These are phyloP conservation scores for Cytospora leucostoma DNA, from an alignment of 2,329 filamentous ascomycete genomes.

Conservation along the genomic window DNA sequence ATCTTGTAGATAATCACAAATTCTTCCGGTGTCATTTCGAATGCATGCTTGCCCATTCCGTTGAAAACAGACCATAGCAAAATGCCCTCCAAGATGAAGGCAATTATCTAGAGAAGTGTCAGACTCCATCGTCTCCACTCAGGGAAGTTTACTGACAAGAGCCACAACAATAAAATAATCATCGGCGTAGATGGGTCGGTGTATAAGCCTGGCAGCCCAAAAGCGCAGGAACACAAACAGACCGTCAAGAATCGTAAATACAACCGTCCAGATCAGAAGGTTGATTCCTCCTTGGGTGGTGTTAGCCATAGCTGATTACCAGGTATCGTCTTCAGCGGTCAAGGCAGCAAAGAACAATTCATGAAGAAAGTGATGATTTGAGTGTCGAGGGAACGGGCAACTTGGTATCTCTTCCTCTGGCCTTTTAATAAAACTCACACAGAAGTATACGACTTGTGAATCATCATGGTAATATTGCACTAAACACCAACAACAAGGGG, in stretches of 20 bases:
- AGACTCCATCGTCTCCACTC: not conserved
- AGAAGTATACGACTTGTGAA: no score
- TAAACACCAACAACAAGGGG: no score
- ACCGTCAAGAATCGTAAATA: conserved; percentile 2
- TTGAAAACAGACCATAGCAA: conserved; percentile 9
- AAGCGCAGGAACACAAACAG: not conserved
- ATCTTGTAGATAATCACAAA: not conserved
- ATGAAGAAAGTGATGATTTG: no score
- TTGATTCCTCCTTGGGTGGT: conserved; percentile 1
- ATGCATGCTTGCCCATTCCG: conserved; percentile 1
- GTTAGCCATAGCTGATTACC: not conserved
- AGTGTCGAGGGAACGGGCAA: no score
- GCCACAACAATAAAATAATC: conserved; percentile 1
- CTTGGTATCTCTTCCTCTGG: no score
- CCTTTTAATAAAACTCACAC: no score
- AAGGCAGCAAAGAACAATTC: no score
- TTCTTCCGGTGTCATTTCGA: not conserved
- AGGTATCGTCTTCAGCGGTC: no score
- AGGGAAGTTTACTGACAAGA: not conserved
- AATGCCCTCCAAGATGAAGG: not conserved
- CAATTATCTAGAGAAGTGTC: not conserved
- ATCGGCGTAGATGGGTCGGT: not conserved
- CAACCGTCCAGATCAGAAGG: conserved; percentile 1
- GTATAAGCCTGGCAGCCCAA: conserved; percentile 1
- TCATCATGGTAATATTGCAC: no score